These are phyloP conservation scores for Linderniella brevidens DNA, from an alignment of 257 asterid species.

Conservation along the genomic window DNA sequence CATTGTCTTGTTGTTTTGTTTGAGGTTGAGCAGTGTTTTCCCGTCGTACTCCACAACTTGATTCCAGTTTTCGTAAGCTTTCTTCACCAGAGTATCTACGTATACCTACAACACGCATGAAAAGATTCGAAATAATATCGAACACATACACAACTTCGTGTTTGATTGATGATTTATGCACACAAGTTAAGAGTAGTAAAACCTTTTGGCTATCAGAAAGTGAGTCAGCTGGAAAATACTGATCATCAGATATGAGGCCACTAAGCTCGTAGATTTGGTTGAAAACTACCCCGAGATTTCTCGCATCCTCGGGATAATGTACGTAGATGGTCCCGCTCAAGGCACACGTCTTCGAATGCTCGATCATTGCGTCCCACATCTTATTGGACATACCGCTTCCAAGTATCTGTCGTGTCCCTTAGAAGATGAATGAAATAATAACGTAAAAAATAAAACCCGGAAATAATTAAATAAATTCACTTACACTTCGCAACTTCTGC, in stretches of 20 bases:
- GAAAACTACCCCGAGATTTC: conserved; percentile 65
- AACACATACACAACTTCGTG: neutral
- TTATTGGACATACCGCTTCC: conserved; percentile 98
- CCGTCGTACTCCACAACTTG: conserved; percentile 95
- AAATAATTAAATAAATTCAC: conserved; percentile 13
- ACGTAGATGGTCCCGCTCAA: conserved; percentile 87
- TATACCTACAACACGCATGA: conserved; percentile 36
- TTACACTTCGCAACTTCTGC: conserved; percentile 72
- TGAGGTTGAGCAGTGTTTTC: conserved; percentile 52
- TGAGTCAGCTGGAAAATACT: conserved; percentile 67
- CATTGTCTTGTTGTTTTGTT: conserved; percentile 38
- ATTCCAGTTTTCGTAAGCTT: conserved; percentile 88
- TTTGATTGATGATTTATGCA: neutral
- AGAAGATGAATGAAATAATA: neutral
- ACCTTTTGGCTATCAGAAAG: conserved; percentile 98
- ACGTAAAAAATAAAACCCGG: conserved; percentile 5
- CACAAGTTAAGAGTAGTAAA: neutral
- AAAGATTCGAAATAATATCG: neutral
- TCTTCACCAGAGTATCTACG: conserved; percentile 77
- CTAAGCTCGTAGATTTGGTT: conserved; percentile 83
- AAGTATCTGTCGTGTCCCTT: conserved; percentile 43
- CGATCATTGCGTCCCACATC: conserved; percentile 97
- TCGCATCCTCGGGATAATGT: conserved; percentile 68
- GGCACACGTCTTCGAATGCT: conserved; percentile 88
- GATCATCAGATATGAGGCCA: conserved; percentile 77